Conservation (phyloP, 2,329 filamentous ascomycete species). For the Pseudogymnoascus sp. region DNA sequence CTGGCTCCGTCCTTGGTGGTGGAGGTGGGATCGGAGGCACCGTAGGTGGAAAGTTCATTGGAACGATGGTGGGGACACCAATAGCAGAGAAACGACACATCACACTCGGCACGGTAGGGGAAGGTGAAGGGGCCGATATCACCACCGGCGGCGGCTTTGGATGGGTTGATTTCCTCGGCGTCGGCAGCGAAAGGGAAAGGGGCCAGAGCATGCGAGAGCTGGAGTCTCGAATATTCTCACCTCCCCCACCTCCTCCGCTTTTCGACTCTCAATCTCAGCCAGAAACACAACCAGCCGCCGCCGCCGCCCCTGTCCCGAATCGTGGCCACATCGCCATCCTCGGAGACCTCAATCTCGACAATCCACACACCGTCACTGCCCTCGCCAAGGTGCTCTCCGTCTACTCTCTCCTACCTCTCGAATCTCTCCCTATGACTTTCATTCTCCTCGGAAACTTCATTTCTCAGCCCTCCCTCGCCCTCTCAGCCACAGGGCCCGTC, state of each 20-base stretch:
- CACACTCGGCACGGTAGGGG: slow-evolving; percentile 64
- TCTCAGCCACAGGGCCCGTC: slow-evolving; percentile 68
- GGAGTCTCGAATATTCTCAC: slow-evolving; percentile 26
- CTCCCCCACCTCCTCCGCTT: slow-evolving; percentile 26
- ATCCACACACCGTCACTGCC: slow-evolving; percentile 72
- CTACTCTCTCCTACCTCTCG: slow-evolving; percentile 61
- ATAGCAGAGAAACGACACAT: slow-evolving; percentile 78
- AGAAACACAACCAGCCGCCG: not conserved
- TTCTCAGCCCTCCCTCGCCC: slow-evolving; percentile 55
- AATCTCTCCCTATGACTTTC: slow-evolving; percentile 67
- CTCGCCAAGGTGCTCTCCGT: slow-evolving; percentile 68
- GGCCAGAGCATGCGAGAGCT: slow-evolving; percentile 67
- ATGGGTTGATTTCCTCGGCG: slow-evolving; percentile 93
- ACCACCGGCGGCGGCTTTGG: slow-evolving; percentile 78
- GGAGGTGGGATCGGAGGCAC: slow-evolving; percentile 79
- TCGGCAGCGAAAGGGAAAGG: slow-evolving; percentile 79
- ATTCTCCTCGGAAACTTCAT: slow-evolving; percentile 82
- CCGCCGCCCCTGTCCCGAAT: slow-evolving; percentile 15
- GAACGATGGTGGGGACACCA: slow-evolving; percentile 84
- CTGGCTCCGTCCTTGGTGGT: slow-evolving; percentile 63
- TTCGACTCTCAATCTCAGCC: not conserved
- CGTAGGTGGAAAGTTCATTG: slow-evolving; percentile 86
- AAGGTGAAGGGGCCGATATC: slow-evolving; percentile 42
- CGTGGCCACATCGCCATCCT: slow-evolving; percentile 63
- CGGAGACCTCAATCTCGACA: slow-evolving; percentile 80